A percentile compares a stretch with the other conserved stretches of the same genome.
Evolutionary conservation across 1,284 basidiomycete species (phyloP).

Genomic region (Gymnopus androsaceus): DNA sequence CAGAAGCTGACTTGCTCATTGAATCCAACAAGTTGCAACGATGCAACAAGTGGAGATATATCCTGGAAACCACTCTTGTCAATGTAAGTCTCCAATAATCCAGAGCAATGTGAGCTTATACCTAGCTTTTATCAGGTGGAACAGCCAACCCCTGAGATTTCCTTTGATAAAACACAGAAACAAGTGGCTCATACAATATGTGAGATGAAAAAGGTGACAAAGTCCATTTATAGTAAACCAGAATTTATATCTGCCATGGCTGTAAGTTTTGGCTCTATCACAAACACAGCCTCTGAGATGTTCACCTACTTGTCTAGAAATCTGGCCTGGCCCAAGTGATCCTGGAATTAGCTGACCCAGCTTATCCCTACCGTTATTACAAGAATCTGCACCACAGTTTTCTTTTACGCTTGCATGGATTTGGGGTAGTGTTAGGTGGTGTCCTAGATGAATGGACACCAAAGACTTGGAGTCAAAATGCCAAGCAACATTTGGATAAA

Average conservation of each 20-base stretch:
- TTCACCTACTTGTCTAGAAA: background rate
- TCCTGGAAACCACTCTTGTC: background rate
- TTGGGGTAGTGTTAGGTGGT: background rate
- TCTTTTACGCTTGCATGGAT: background rate
- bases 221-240: background rate
- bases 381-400: background rate
- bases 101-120: too few relatives aligned
- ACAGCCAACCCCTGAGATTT: too few relatives aligned
- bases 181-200: background rate
- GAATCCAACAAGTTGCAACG: background rate
- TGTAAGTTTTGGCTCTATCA: background rate
- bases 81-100: background rate
- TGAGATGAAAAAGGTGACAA: background rate
- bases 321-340: background rate
- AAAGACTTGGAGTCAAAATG: background rate
- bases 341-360: background rate
- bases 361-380: background rate
- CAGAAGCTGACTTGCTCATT: background rate
- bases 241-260: background rate
- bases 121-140: too few relatives aligned
- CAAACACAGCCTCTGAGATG: background rate
- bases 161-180: background rate
- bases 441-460: background rate
- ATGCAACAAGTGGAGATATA: background rate
- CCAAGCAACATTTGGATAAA: background rate